phyloP scores from a whole-genome alignment of 2,329 filamentous ascomycete genomes.

The Camillea tinctor region DNA sequence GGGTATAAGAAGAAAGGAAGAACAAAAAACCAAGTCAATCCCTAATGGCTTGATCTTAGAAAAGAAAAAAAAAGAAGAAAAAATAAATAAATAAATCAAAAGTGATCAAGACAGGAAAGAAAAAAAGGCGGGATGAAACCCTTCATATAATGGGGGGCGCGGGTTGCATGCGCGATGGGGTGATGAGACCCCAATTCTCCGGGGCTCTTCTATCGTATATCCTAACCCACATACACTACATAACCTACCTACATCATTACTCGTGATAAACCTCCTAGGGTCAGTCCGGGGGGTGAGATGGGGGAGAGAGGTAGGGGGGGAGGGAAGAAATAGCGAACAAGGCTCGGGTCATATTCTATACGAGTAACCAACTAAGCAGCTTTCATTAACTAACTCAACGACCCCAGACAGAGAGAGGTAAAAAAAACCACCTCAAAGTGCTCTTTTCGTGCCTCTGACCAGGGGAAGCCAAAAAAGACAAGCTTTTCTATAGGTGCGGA shows the following conservation, averaged over 20 bases:
- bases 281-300: too few relatives aligned
- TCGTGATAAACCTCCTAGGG: too few relatives aligned
- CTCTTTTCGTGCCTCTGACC: neutral
- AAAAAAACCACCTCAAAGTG: too few relatives aligned
- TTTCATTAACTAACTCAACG: too few relatives aligned
- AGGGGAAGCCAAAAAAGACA: neutral
- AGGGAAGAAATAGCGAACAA: neutral
- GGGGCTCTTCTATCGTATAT: neutral
- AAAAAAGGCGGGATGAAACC: neutral
- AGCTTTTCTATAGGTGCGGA: conserved; percentile 13
- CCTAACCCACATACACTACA: neutral
- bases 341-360: neutral
- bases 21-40: neutral
- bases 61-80: conserved; percentile 1
- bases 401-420: too few relatives aligned
- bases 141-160: neutral
- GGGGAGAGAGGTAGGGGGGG: too few relatives aligned
- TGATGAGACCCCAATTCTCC: neutral
- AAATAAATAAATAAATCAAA: neutral
- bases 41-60: neutral
- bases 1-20: neutral
- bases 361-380: neutral
- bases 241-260: too few relatives aligned
- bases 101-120: neutral
- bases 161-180: neutral